phyloP scores from a whole-genome alignment of 345 rosid species.

The Zanthoxylum bungeanum region DNA sequence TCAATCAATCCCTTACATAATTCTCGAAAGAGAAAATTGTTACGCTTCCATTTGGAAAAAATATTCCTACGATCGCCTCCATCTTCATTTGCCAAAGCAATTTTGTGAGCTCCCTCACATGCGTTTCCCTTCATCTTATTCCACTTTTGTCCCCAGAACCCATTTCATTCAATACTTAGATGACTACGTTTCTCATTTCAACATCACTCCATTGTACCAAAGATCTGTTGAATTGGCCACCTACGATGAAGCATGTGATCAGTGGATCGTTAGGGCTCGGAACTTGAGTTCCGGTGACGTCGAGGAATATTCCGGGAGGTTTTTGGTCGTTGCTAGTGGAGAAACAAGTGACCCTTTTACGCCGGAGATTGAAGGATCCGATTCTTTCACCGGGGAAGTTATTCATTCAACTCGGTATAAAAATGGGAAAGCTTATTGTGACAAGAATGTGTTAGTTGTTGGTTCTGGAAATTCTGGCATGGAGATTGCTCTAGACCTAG shows the following conservation, averaged over 20 bases:
- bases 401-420: slow-evolving; percentile 56
- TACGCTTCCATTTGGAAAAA: slow-evolving; percentile 67
- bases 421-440: slow-evolving; percentile 40
- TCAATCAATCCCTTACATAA: slow-evolving; percentile 54
- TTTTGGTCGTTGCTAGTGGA: slow-evolving; percentile 67
- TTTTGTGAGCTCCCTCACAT: slow-evolving; percentile 59
- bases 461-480: slow-evolving; percentile 91
- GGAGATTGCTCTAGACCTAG: slow-evolving; percentile 76
- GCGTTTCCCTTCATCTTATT: slow-evolving; percentile 42
- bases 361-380: slow-evolving; percentile 48
- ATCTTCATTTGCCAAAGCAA: slow-evolving; percentile 63
- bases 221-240: slow-evolving; percentile 48
- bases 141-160: slow-evolving; percentile 43
- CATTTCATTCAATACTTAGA: slow-evolving; percentile 59
- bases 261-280: slow-evolving; percentile 52
- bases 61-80: slow-evolving; percentile 68
- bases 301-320: slow-evolving; percentile 49
- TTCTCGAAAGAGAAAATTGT: slow-evolving; percentile 69
- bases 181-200: slow-evolving; percentile 45
- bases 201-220: slow-evolving; percentile 51
- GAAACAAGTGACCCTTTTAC: slow-evolving; percentile 41
- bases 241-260: slow-evolving; percentile 30
- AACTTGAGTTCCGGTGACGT: slow-evolving; percentile 33
- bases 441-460: slow-evolving; percentile 60
- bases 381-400: slow-evolving; percentile 38